Evolutionary conservation across 106 monocot genomes (phyloP), one percentile per base, ranked within the genome.

Genomic region (Cymbidium sinense): DNA sequence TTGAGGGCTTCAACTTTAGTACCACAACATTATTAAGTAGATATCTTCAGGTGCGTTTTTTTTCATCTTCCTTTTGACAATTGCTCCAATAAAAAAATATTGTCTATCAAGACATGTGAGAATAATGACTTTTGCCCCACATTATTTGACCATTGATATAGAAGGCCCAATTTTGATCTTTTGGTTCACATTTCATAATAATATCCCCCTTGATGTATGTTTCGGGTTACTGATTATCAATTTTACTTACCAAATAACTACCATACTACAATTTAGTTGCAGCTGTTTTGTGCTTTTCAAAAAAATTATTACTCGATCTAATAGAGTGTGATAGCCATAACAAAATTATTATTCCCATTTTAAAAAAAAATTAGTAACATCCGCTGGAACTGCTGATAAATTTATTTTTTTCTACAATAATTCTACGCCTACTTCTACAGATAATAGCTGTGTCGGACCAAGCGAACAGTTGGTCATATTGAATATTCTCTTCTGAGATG

Each of bases 1-100:
- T 94, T 54, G 37, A 88, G 73, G 92, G 91, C 43, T 98, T 98
- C 52, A 98, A 98, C 82, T 84, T 64, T 79, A 98, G 96, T 61
- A 98, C 96, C 43, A 80, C 91, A n/a, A 86, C 85, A 20, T 79
- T 98, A 78, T 77, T 98, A 31, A 70, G 79, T 15, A 91, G 78
- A 91, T 98, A 86, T 83, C 89, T 98, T 18, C 86, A 88, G 91
- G 96, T 98, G 75, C 79, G 43, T 39, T 71, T 8, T 71, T n/a
- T 71, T 1, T 71, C 71, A 21, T 71, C 37, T 71, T 67, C 33
- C 13, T 31, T 65, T 65, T 11, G 12, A 31, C 65, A 11, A 12
- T 18, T 35, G 70, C 36, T 36, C 17, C 36, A 70, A 36, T 20
- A 35, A 70, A 5, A 8, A 7, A 36, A 36, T 21, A 18, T 5